phyloP scores from a whole-genome alignment of 176 grass and related monocot genomes.

The Juncus effusus region DNA sequence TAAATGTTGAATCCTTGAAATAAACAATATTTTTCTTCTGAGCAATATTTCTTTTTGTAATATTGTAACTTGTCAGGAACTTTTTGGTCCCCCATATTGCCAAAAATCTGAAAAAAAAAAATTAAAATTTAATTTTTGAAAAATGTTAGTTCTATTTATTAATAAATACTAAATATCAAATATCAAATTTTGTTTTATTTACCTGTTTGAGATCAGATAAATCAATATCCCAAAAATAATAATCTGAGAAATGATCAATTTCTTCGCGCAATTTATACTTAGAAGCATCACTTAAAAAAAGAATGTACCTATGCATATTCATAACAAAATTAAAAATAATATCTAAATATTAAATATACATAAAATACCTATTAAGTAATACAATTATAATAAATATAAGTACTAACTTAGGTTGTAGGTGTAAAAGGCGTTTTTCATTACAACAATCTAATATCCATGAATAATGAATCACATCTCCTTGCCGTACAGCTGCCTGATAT shows the following conservation, averaged over 20 bases:
- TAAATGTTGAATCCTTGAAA: constrained; percentile 71
- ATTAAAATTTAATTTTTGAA: constrained; percentile 25
- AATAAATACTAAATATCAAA: constrained; percentile 9
- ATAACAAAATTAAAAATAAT: too few relatives aligned
- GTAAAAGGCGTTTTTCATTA: constrained; percentile 66
- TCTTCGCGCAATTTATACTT: constrained; percentile 71
- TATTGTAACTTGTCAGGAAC: constrained; percentile 39
- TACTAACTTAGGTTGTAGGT: constrained; percentile 75
- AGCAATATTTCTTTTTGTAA: constrained; percentile 71
- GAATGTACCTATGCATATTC: constrained; percentile 56
- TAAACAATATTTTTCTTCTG: constrained; percentile 72
- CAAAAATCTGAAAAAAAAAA: constrained; percentile 65
- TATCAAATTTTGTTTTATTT: constrained; percentile 3
- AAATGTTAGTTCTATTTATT: neutral
- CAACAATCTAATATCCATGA: constrained; percentile 90
- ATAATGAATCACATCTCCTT: constrained; percentile 84
- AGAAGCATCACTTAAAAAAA: constrained; percentile 66
- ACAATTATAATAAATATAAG: neutral
- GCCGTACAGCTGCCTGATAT: constrained; percentile 63
- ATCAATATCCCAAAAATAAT: constrained; percentile 83
- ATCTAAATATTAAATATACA: too few relatives aligned
- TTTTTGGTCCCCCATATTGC: constrained; percentile 50
- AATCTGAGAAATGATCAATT: constrained; percentile 71
- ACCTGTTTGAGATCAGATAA: constrained; percentile 81
- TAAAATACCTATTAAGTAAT: too few relatives aligned